Base-by-base conservation (phyloP, 257 asterid genomes). In the Galeopsis tetrahit region DNA sequence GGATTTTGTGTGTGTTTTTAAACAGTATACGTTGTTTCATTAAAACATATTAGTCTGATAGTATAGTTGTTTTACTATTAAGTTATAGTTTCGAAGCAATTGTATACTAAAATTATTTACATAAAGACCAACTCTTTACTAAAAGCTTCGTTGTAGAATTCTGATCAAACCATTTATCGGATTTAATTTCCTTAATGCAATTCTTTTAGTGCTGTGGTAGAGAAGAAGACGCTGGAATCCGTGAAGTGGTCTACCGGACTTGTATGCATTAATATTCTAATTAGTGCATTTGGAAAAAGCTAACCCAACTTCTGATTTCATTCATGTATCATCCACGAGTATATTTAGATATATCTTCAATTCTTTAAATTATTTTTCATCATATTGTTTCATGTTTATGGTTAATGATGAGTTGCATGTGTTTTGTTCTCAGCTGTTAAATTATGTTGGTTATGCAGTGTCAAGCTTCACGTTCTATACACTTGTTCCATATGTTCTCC, bases 401-500 rank as follows among this genome's bases (percentile, higher is more conserved):
- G 3, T 21, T 40, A 40, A 40, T 11, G 31, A 31, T 48, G 48
- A 32, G 2, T 66, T 49, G 1, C 33, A 40, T 60, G 49, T 7
- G 5, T 31, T 14, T 74, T 53, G 14, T 72, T 49, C 14, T 4
- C 84, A 91, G 97, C 58, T 89, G 31, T 64, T 82, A 65, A 66
- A 81, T 10, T 85, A 86, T 31, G 83, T 70, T 63, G 87, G 76
- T 40, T 87, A 75, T 59, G 83, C 91, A 0, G 64, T 60, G 9
- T 79, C 91, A 33, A 77, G 84, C 85, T 87, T 91, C 69, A 7
- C 82, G 68, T 85, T 89, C 84, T 85, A 80, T 66, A 78, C 95
- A 7, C 73, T 79, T 11, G 63, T 31, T 8, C 82, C 79, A 63
- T 36, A 56, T 17, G 67, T 79, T 31, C 77, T 79, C 35, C 39